Base-by-base conservation (phyloP, 2,329 filamentous ascomycete genomes). In the Aspergillus pseudoterreus region DNA sequence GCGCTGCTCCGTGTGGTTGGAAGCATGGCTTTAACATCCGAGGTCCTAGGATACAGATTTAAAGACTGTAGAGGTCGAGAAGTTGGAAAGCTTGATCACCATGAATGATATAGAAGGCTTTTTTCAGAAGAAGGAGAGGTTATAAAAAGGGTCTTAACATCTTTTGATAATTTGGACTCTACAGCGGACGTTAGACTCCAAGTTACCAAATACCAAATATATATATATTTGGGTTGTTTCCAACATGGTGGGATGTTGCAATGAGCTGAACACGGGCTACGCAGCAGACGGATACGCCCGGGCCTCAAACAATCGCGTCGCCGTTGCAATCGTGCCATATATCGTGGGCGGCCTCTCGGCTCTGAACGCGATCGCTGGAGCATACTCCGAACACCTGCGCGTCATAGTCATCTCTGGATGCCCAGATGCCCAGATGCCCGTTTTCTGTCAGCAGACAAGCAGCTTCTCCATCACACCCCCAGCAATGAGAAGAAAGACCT, bases 261-360 rank as follows among this genome's bases (percentile, higher is more conserved):
- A 57, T 17, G 56, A 56, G 35, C 15, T 57, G 17, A 57, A 57
- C 22, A 42, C 49, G 1, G 56, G 56, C 8, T 57, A 57, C 22
- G 54, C 56, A 9, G 56, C 56, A 6, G 56, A 57, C 19, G 56
- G 56, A 4, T 57, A 56, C 19, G 53, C 56, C 4, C 53, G 56
- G 4, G 27, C 44, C 1, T 55, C 50, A 5, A 14, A 39, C 5
- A 17, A 42, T 2, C 44, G 38, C 6, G 43, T 54, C 6, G 56
- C 53, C 4, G 46, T 52, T 21, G 44, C 52, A 3, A 32, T 57
- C 1, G 39, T 56, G 6, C 50, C 56, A 5, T 57, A 52, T 22
- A 51, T 54, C 9, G 56, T 57, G 4, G 56, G 56, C 6, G 47
- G 51, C 3, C 33, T 57, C 0, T 57, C 56, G 0, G 17, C 46